These are phyloP conservation scores for Hypoxylon subgilvum DNA, from an alignment of 495 filamentous ascomycete genomes.

Conservation along the genomic window DNA sequence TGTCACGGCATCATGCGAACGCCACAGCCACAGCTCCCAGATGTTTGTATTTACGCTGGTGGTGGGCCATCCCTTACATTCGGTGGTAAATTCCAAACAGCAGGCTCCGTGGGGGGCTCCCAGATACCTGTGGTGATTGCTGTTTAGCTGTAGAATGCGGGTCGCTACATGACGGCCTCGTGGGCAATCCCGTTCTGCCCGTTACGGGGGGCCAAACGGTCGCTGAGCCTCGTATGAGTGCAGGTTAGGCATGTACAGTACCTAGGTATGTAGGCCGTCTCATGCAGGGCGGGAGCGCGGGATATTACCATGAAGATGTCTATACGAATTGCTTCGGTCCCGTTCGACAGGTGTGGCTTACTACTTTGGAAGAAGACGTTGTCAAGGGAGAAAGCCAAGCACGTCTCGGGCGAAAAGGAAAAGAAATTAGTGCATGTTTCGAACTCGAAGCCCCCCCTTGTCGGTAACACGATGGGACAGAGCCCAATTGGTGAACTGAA, in stretches of 20 bases:
- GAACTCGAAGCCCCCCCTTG: conserved; percentile 21
- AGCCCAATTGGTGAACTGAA: conserved; percentile 12
- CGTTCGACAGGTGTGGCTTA: too few relatives aligned
- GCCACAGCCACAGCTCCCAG: conserved; percentile 4
- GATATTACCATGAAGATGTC: conserved; percentile 29
- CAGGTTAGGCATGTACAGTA: conserved; percentile 9
- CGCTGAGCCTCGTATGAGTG: conserved; percentile 12
- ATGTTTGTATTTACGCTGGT: too few relatives aligned
- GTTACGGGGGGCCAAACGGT: conserved; percentile 23
- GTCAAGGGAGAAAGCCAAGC: not conserved
- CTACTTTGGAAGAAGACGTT: not conserved
- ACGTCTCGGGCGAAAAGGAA: not conserved
- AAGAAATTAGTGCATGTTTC: conserved; percentile 6
- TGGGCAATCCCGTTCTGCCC: conserved; percentile 33
- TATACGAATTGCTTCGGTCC: too few relatives aligned
- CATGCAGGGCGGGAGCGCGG: conserved; percentile 35
- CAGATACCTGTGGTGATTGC: conserved; percentile 4
- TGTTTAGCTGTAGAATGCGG: conserved; percentile 10
- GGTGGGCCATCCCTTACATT: too few relatives aligned
- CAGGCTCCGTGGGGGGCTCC: conserved; percentile 2
- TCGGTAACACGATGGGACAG: conserved; percentile 14
- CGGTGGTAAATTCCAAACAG: too few relatives aligned
- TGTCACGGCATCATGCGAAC: conserved; percentile 25
- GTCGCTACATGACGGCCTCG: conserved; percentile 29
- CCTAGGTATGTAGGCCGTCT: conserved; percentile 5